A percentile compares a stretch with the other conserved stretches of the same genome.
These are phyloP conservation scores for Lichenothelia convexa DNA, from an alignment of 495 filamentous ascomycete genomes.

Conservation along the genomic window DNA sequence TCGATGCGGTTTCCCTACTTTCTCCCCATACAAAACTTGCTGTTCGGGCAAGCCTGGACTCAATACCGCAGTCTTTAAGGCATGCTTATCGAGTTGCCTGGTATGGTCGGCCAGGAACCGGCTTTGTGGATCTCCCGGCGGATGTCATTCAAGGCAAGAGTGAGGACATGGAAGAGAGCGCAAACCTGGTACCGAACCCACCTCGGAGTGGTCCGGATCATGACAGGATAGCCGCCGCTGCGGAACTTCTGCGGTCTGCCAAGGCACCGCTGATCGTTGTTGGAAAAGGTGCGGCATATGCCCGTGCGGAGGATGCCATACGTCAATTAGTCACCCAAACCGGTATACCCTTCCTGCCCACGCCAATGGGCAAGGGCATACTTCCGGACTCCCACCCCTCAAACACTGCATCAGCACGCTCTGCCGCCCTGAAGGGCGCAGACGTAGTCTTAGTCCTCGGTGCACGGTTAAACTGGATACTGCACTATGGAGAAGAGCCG, in stretches of 20 bases:
- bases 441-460: constrained; percentile 43
- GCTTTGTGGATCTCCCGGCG: constrained; percentile 43
- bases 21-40: constrained; percentile 41
- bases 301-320: constrained; percentile 31
- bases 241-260: constrained; percentile 29
- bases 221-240: constrained; percentile 25
- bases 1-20: constrained; percentile 39
- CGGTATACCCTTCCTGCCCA: constrained; percentile 40
- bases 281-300: constrained; percentile 45
- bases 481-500: constrained; percentile 40
- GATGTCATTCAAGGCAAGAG: constrained; percentile 35
- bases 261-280: constrained; percentile 38
- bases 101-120: constrained; percentile 39
- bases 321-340: constrained; percentile 30
- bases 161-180: constrained; percentile 11
- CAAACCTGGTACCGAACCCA: constrained; percentile 13
- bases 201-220: constrained; percentile 29
- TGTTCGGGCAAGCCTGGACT: constrained; percentile 29
- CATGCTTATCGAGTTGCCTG: constrained; percentile 37
- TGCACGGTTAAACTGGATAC: constrained; percentile 46
- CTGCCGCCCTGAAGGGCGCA: constrained; percentile 35
- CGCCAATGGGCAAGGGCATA: constrained; percentile 47
- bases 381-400: constrained; percentile 36
- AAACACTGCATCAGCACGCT: constrained; percentile 39
- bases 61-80: constrained; percentile 30